Evolutionary conservation across 2,329 filamentous ascomycete genomes (phyloP).

Genomic region (Aspergillus sp.): DNA sequence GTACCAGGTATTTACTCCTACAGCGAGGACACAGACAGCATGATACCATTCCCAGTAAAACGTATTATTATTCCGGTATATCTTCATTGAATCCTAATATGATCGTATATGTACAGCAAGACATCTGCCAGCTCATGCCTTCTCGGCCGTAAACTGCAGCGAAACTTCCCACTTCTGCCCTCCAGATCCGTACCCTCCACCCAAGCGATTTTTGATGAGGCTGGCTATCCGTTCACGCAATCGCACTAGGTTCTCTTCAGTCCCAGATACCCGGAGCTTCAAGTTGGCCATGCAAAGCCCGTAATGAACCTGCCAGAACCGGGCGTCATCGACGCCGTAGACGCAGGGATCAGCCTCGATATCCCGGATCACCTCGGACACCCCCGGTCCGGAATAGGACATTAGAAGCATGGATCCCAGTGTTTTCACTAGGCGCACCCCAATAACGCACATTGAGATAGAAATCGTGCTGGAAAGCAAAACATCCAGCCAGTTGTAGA

Average conservation of each 20-base stretch:
- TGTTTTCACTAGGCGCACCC: constrained; percentile 77
- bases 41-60: too few relatives aligned
- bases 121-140: constrained; percentile 31
- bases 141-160: constrained; percentile 69
- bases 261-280: constrained; percentile 71
- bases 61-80: not conserved
- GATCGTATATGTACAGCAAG: not conserved
- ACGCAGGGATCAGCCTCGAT: constrained; percentile 80
- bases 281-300: constrained; percentile 94
- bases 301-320: constrained; percentile 99
- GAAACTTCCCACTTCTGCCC: constrained; percentile 92
- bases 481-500: constrained; percentile 81
- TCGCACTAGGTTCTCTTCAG: constrained; percentile 70
- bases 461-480: constrained; percentile 80
- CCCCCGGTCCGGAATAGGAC: constrained; percentile 69
- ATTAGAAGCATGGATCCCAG: constrained; percentile 94
- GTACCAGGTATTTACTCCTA: too few relatives aligned
- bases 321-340: constrained; percentile 78
- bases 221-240: constrained; percentile 74
- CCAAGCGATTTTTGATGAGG: constrained; percentile 80
- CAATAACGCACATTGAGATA: constrained; percentile 83
- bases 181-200: constrained; percentile 79
- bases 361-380: constrained; percentile 76
- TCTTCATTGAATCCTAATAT: not conserved
- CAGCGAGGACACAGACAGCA: too few relatives aligned